Evolutionary conservation across 495 filamentous ascomycete species (phyloP).

Genomic region (Aspergillus sclerotiicarbonarius): DNA sequence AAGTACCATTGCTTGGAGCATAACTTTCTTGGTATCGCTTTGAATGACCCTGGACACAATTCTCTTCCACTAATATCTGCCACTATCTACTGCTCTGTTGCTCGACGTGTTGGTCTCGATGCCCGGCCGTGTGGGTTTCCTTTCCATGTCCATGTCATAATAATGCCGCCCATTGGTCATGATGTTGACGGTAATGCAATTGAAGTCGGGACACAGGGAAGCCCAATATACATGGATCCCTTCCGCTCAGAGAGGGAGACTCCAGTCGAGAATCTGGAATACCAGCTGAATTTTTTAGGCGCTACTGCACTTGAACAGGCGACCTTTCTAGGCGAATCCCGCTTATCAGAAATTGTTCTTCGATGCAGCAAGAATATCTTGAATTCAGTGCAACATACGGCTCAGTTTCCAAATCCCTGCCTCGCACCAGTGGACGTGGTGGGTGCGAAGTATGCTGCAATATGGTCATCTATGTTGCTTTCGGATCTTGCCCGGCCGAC

Average conservation of each 20-base stretch:
- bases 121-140: conserved; percentile 74
- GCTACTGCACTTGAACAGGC: conserved; percentile 51
- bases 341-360: conserved; percentile 63
- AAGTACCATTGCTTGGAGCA: conserved; percentile 79
- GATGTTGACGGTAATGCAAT: conserved; percentile 63
- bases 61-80: conserved; percentile 78
- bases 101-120: conserved; percentile 62
- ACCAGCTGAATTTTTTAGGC: conserved; percentile 62
- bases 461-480: conserved; percentile 75
- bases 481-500: conserved; percentile 43
- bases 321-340: conserved; percentile 57
- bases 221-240: conserved; percentile 80
- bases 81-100: conserved; percentile 68
- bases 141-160: conserved; percentile 73
- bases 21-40: conserved; percentile 73
- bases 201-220: conserved; percentile 35
- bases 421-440: conserved; percentile 52
- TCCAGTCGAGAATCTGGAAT: conserved; percentile 52
- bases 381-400: conserved; percentile 50
- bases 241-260: conserved; percentile 70
- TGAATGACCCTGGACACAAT: conserved; percentile 59
- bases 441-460: conserved; percentile 67
- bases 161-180: conserved; percentile 55
- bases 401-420: conserved; percentile 21
- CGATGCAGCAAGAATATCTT: conserved; percentile 81